Evolutionary conservation across 2,329 filamentous ascomycete species (phyloP), one percentile per base, ranked within the genome.

Genomic region (Dothiorella sarmentorum): DNA sequence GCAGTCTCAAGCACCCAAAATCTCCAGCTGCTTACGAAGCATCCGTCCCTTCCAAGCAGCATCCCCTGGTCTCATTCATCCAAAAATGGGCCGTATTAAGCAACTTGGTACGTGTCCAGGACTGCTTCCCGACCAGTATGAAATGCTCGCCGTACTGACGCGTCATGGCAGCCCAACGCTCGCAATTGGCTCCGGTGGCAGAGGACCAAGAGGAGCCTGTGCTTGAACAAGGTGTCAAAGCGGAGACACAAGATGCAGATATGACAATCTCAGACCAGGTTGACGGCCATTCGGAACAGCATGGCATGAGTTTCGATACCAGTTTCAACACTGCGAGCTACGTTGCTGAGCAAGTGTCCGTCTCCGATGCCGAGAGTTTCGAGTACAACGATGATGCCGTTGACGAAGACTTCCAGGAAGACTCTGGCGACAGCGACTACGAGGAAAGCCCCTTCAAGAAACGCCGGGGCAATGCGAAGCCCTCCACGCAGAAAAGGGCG

Each of bases 371-470:
- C 2, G 31, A 24, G 4, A 33, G 31, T 18, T 52, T 38, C n/a
- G 33, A 38, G 1, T 17, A 29, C n/a, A 26, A 40, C n/a, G 33
- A 53, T 3, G 49, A 42, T 17, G 35, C 15, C n/a, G 7, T 29
- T 2, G 49, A 53, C 11, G 35, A 4, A 1, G 49, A 53, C 5
- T 37, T 58, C 53, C 18, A 60, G 52, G 22, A 61, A 15, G 26
- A 63, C 15, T 15, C 27, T 17, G 47, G 4, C 10, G 49, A 53
- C 7, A 53, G 49, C 31, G 49, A 53, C 10, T 40, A 53, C 35
- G 49, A 53, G 10, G 49, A 40, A 2, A 15, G 35, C 3, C 24
- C 33, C 2, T 5, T 24, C 1, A 42, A 17, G 10, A 40, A 24
- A 7, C 49, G 49, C n/a, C 49, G 49, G 7, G 11, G 24, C 22